Evolutionary conservation across 2,329 filamentous ascomycete species (phyloP).

Genomic region (Arthrobotrys pseudoclavata): DNA sequence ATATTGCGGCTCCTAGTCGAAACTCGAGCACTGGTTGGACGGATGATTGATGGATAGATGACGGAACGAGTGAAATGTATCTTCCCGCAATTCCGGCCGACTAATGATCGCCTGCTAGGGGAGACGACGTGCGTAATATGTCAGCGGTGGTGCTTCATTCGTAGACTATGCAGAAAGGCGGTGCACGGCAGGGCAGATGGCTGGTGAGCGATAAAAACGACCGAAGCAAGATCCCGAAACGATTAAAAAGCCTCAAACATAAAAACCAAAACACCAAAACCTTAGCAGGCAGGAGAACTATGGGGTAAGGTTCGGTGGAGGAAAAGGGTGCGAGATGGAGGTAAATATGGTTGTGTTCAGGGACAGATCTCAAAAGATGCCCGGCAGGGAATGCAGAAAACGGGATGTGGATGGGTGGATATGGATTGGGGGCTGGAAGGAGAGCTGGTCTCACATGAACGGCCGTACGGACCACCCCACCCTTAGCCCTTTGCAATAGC

Average conservation of each 20-base stretch:
- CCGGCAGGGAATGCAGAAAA: constrained; percentile 55
- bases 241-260: constrained; percentile 58
- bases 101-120: constrained; percentile 50
- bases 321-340: constrained; percentile 47
- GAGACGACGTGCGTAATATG: constrained; percentile 52
- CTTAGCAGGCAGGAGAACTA: constrained; percentile 18
- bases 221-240: constrained; percentile 42
- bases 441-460: constrained; percentile 54
- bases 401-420: constrained; percentile 23
- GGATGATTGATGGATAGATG: constrained; percentile 13
- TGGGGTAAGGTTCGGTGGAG: constrained; percentile 4
- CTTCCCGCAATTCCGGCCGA: constrained; percentile 56
- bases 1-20: constrained; percentile 16
- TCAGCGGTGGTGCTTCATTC: constrained; percentile 45
- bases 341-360: constrained; percentile 58
- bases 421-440: constrained; percentile 57
- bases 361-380: constrained; percentile 50
- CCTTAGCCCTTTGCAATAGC: constrained; percentile 38
- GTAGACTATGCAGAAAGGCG: constrained; percentile 54
- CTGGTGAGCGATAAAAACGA: constrained; percentile 53
- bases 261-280: constrained; percentile 35
- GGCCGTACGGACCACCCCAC: constrained; percentile 58
- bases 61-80: constrained; percentile 31
- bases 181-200: constrained; percentile 33
- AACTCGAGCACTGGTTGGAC: constrained; percentile 25